Evolutionary conservation across 108 stramenopile genomes (phyloP), one percentile per base, ranked within the genome.

Genomic region (Cyclotella kingstonii): DNA sequence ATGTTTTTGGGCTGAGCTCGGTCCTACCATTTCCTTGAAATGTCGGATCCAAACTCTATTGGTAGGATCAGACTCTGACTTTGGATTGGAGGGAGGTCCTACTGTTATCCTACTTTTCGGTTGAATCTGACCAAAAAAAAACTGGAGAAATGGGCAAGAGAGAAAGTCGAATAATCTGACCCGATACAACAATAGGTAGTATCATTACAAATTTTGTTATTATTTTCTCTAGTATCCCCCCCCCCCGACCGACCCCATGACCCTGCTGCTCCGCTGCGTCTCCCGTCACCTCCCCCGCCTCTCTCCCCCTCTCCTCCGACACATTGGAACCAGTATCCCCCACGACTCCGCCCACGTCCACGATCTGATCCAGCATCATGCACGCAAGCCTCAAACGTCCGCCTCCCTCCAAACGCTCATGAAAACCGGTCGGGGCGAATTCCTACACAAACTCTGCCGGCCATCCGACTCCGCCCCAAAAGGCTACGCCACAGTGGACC

Each of bases 361-460:
- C 43, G 27, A 54, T 0, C 54, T 66, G 36, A 56, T 66, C 35
- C 39, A 59, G 18, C 25, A 63, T 15, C 67, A 75, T 30, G 67
- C 67, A 19, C 48, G 26, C 36, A 44, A 68, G 30, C 52, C 73
- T 0, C 89, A 85, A 63, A 90, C 89, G 3, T 78, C 84, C 39
- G 86, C 82, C 8, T 80, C 78, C 25, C 62, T 90, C 25, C 85
- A 89, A 60, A 87, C 81, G 25, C 66, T 93, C 51, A 89, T 93
- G 91, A 77, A 82, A 31, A 93, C 88, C 25, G 91, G 91, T 4
- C 76, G 87, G 6, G 91, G 91, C 10, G 88, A 93, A 65, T 83
- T 76, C 60, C 68, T 93, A 6, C 77, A 86, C 50, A 85, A 84
- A 50, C n/a, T n/a, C n/a, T n/a, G n/a, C n/a, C n/a, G n/a, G n/a